These are phyloP conservation scores for Penicillium sp. DNA, from an alignment of 2,329 filamentous ascomycete genomes.

Conservation along the genomic window DNA sequence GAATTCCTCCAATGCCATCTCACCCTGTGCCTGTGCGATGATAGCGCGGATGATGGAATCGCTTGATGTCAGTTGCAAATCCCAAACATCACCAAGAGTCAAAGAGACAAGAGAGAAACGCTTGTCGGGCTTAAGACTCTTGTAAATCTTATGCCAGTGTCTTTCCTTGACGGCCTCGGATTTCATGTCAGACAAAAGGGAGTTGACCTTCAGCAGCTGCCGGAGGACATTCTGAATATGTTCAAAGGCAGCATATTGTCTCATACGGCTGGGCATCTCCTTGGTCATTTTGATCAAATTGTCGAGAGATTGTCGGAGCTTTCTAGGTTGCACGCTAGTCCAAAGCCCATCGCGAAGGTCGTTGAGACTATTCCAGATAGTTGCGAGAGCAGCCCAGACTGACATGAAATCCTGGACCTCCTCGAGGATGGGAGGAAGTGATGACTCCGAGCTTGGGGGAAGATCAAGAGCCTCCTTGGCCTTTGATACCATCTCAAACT, in stretches of 20 bases:
- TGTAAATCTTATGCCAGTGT: conserved; percentile 98
- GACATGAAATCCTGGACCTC: conserved; percentile 99
- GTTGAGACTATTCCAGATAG: conserved; percentile 94
- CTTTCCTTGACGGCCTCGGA: conserved; percentile 94
- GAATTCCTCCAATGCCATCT: conserved; percentile 98
- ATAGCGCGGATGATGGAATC: conserved; percentile 89
- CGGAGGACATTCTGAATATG: conserved; percentile 91
- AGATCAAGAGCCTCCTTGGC: conserved; percentile 96
- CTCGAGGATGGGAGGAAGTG: conserved; percentile 82
- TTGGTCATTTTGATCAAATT: conserved; percentile 96
- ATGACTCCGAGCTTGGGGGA: conserved; percentile 73
- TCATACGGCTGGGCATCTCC: conserved; percentile 98
- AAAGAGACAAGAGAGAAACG: conserved; percentile 91
- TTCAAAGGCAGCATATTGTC: conserved; percentile 99
- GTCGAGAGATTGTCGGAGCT: conserved; percentile 85
- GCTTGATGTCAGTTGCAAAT: conserved; percentile 83
- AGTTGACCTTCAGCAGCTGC: conserved; percentile 86
- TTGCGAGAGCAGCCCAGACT: conserved; percentile 92
- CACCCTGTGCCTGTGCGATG: conserved; percentile 91
- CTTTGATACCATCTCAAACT: conserved; percentile 90
- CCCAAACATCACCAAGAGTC: conserved; percentile 98
- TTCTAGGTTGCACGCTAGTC: conserved; percentile 93
- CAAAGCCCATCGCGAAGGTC: conserved; percentile 90
- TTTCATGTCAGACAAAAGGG: conserved; percentile 83
- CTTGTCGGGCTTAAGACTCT: conserved; percentile 86